Base-by-base conservation (phyloP, 2,329 filamentous ascomycete genomes). In the Sporothrix variecibatus region DNA sequence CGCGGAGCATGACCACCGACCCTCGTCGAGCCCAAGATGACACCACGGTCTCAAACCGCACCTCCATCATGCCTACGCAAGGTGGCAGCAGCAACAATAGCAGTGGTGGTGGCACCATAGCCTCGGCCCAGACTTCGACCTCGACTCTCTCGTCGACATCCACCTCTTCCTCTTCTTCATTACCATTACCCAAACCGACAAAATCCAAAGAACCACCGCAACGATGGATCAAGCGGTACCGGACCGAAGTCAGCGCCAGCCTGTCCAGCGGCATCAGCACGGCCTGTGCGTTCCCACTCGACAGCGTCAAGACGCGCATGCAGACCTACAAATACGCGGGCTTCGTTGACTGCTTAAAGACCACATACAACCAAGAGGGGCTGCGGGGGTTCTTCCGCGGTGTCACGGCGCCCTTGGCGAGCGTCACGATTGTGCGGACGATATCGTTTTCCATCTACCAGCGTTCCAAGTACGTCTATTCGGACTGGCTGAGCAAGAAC, bases 271-370 rank as follows among this genome's bases (percentile, higher is more conserved):
- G 95, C 77, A 86, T 95, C 73, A 94, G 92, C 51, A 96, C 93
- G 58, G 87, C 94, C 80, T 87, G 88, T 77, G 92, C 93, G n/a
- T 97, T 95, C 80, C 94, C 94, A 28, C 89, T 97, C 78, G 94
- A 97, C 82, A 95, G 94, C 79, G 92, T 95, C 81, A 97, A 97
- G 86, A 95, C 93, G 73, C 92, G 94, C 80, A 94, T 96, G 90
- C 94, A 97, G 85, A 93, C 92, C 77, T 95, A 96, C 83, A 90
- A 92, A 76, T 95, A 93, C 83, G 87, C 88, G 77, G 93, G 88
- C 77, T 94, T 93, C 82, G 82, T 88, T 80, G 91, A 94, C 81
- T 95, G 93, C 81, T 89, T 94, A 71, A 87, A 86, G 76, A 88
- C 93, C 78, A 95, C 93, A 11, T 96, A 96, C 83, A 87, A 86